Evolutionary conservation across 495 filamentous ascomycete species (phyloP), one percentile per base, ranked within the genome.

Genomic region (Penicillium paxilli): DNA sequence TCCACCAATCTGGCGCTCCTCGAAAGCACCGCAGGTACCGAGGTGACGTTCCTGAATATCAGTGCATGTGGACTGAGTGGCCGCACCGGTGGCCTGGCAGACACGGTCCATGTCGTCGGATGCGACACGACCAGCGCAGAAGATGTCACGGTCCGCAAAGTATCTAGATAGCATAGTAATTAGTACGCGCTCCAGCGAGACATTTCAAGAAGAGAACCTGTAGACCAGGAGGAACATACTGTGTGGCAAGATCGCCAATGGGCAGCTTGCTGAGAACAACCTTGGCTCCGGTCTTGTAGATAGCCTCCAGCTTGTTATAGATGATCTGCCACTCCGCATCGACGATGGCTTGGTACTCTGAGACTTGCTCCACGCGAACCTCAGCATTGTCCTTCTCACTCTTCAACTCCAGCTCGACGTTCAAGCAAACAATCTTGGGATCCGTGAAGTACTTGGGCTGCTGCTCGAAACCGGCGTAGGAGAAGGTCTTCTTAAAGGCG

Each of bases 291-390:
- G 93, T 96, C 68, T 91, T 87, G 81, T 91, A 82, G 45, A 93
- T 74, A 23, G 92, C 91, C 74, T 98, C 93, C 62, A 98, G 86
- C 81, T 98, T 98, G 81, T 97, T 92, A 84, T 85, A 96, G 70
- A 98, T 98, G 67, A 98, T 98, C 75, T 96, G 90, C 94, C 94
- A 98, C 73, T 98, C 94, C 35, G 94, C 94, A 69, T 98, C 94
- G 68, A 98, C 94, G 63, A 98, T 96, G 44, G 94, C 94, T 76
- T 98, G 94, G 79, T 98, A 98, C 77, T 98, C 94, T 24, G 93
- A 96, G 52, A 98, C 94, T 66, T 98, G 94, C 74, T 97, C 94
- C 42, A 98, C 92, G 57, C 94, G 84, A 52, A 98, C 92, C 75
- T 98, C 94, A 44, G 94, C 94, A 63, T 98, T 98, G 77, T 98